A percentile compares a stretch with the other conserved stretches of the same genome.
Evolutionary conservation across 495 filamentous ascomycete species (phyloP).

Genomic region (Aspergillus sclerotioniger): DNA sequence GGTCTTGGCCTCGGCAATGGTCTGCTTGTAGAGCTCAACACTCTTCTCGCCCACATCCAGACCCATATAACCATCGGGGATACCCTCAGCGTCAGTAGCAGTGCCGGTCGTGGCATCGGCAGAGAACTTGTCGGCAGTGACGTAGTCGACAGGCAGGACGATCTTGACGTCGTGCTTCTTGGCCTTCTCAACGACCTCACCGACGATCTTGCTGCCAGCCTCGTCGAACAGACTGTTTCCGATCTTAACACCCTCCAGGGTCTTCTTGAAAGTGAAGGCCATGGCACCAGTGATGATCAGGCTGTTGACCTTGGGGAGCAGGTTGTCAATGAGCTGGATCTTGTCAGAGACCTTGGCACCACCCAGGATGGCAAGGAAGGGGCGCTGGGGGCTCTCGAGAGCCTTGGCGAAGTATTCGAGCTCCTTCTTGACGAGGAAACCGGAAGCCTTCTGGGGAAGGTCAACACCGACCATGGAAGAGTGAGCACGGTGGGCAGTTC

Average conservation of each 20-base stretch:
- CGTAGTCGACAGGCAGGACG: slow-evolving; percentile 90
- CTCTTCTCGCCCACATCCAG: slow-evolving; percentile 90
- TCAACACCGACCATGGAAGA: slow-evolving; percentile 98
- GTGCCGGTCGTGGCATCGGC: slow-evolving; percentile 76
- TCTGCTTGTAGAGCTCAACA: slow-evolving; percentile 76
- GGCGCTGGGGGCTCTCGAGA: slow-evolving; percentile 86
- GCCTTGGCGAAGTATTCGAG: slow-evolving; percentile 99
- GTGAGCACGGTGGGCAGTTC: slow-evolving; percentile 96
- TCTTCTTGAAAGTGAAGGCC: slow-evolving; percentile 99
- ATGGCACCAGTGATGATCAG: slow-evolving; percentile 97
- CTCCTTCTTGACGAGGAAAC: slow-evolving; percentile 99
- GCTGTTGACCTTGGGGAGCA: slow-evolving; percentile 94
- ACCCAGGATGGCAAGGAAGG: slow-evolving; percentile 98
- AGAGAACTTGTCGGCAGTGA: slow-evolving; percentile 93
- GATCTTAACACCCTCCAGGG: slow-evolving; percentile 83
- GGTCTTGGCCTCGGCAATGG: slow-evolving; percentile 85
- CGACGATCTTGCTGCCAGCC: slow-evolving; percentile 89
- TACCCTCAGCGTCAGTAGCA: slow-evolving; percentile 84
- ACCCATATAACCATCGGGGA: slow-evolving; percentile 96
- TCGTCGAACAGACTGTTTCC: slow-evolving; percentile 94
- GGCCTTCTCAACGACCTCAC: slow-evolving; percentile 86
- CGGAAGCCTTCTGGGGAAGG: slow-evolving; percentile 91
- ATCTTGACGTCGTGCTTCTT: slow-evolving; percentile 94
- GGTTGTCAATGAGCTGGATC: slow-evolving; percentile 98
- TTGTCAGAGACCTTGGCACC: slow-evolving; percentile 99